Base-by-base conservation (phyloP, 73 alveolate genomes). In the Urostyla sp. region DNA sequence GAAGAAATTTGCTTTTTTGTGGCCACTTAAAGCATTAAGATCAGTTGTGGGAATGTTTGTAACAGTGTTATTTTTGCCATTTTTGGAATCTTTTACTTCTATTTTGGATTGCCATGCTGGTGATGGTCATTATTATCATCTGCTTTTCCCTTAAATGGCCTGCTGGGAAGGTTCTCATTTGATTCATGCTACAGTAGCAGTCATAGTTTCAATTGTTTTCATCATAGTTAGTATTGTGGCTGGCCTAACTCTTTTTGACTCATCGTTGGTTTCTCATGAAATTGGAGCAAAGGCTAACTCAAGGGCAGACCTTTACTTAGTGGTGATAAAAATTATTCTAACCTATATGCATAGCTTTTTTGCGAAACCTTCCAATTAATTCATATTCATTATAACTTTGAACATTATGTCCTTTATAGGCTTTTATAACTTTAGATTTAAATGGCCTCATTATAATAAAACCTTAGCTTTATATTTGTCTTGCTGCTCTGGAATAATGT, bases 381-480 rank as follows among this genome's bases (percentile, higher is more conserved):
- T 80, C 81, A 13, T 60, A 7, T 61, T 77, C 0, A 23, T 77
- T 6, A 26, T 35, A 1, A 32, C 56, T 30, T 34, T 61, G n/a
- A 18, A 60, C 13, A 49, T 77, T 16, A n/a, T 77, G 16, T 60
- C 81, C 1, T 30, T 26, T 28, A 23, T 18, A 1, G 49, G 28
- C 26, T 61, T 23, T 20, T 13, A 34, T 3, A 61, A 61, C 15
- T 77, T 44, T 37, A 37, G 74, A 26, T 3, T 10, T 23, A 88
- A 76, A 46, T 84, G 95, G 79, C 97, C 97, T 18, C 88, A 72
- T 54, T 87, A 76, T 61, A 85, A 87, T 60, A 95, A 91, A 57
- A 82, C 61, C 43, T 72, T 89, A 10, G 75, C 56, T 52, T 81
- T 56, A 67, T 87, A 88, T 40, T 87, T 80, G 56, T 67, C 67